phyloP scores from a whole-genome alignment of 495 filamentous ascomycete species.

The Hypomontagnella submonticulosa region DNA sequence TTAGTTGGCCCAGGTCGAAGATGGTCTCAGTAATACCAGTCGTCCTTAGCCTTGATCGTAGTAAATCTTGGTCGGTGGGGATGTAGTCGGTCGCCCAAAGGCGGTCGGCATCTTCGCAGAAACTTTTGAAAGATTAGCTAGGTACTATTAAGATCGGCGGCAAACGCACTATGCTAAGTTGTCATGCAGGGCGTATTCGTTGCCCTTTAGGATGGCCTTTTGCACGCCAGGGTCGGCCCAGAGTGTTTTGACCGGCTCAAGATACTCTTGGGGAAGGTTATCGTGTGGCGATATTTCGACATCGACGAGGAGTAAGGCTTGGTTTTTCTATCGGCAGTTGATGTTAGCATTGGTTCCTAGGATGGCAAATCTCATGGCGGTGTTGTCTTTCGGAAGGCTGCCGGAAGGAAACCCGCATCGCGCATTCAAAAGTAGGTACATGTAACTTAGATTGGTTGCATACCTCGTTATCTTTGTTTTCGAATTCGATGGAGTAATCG shows the following conservation, averaged over 20 bases:
- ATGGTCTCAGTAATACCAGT: constrained; percentile 98
- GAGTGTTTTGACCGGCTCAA: constrained; percentile 81
- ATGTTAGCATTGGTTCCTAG: constrained; percentile 23
- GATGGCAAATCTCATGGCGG: neutral
- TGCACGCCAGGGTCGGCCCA: constrained; percentile 89
- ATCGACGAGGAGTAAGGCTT: constrained; percentile 66
- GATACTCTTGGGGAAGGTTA: constrained; percentile 73
- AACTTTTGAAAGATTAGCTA: constrained; percentile 64
- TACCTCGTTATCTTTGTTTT: constrained; percentile 82
- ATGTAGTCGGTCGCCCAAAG: constrained; percentile 88
- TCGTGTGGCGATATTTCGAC: constrained; percentile 83
- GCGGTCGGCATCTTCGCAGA: constrained; percentile 89
- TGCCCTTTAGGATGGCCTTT: constrained; percentile 85
- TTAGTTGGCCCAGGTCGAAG: constrained; percentile 93
- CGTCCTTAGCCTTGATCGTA: constrained; percentile 90
- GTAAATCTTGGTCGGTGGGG: constrained; percentile 95
- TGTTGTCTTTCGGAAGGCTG: constrained; percentile 25
- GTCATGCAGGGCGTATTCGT: constrained; percentile 96
- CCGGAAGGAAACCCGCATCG: constrained; percentile 41
- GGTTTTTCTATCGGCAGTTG: constrained; percentile 57
- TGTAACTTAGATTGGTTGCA: constrained; percentile 48
- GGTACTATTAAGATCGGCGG: neutral
- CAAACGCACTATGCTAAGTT: constrained; percentile 87
- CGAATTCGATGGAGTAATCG: constrained; percentile 79
- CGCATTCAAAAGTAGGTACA: constrained; percentile 27